A percentile compares a stretch with the other conserved stretches of the same genome.
phyloP scores from a whole-genome alignment of 495 filamentous ascomycete genomes.

The Daldinia grandis region DNA sequence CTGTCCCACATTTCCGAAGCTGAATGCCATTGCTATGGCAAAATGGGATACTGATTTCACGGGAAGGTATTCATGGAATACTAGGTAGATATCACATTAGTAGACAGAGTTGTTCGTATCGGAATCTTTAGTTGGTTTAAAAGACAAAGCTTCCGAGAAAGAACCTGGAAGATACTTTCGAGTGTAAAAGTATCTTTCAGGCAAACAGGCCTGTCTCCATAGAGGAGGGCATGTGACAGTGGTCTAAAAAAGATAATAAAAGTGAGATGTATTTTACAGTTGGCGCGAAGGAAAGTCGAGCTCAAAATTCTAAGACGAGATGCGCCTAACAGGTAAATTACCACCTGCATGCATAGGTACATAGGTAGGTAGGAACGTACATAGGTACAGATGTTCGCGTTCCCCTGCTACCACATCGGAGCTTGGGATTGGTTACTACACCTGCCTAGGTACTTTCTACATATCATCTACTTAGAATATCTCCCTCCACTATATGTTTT shows the following conservation, averaged over 20 bases:
- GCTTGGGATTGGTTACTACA: not conserved
- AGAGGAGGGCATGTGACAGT: not conserved
- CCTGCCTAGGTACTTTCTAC: not conserved
- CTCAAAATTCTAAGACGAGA: slow-evolving; percentile 32
- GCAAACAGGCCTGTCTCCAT: not conserved
- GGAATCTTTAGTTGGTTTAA: not conserved
- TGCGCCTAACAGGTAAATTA: slow-evolving; percentile 17
- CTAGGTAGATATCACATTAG: slow-evolving; percentile 8
- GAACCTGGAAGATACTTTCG: not conserved
- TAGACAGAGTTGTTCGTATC: slow-evolving; percentile 13
- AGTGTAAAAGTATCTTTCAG: not conserved
- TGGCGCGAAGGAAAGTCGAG: slow-evolving; percentile 20
- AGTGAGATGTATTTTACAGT: slow-evolving; percentile 10
- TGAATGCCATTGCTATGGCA: slow-evolving; percentile 70
- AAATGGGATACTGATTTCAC: slow-evolving; percentile 14
- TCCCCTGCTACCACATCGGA: slow-evolving; percentile 17
- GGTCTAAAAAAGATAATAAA: slow-evolving; percentile 5
- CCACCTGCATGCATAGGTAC: not conserved
- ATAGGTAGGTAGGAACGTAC: slow-evolving; percentile 9
- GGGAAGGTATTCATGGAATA: slow-evolving; percentile 22
- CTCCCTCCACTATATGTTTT: not conserved
- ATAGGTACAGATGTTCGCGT: slow-evolving; percentile 26
- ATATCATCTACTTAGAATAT: not conserved
- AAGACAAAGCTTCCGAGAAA: slow-evolving; percentile 4
- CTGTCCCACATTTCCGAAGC: slow-evolving; percentile 54